Evolutionary conservation across 2,329 filamentous ascomycete species (phyloP).

Genomic region (Aspergillus quadricinctus): DNA sequence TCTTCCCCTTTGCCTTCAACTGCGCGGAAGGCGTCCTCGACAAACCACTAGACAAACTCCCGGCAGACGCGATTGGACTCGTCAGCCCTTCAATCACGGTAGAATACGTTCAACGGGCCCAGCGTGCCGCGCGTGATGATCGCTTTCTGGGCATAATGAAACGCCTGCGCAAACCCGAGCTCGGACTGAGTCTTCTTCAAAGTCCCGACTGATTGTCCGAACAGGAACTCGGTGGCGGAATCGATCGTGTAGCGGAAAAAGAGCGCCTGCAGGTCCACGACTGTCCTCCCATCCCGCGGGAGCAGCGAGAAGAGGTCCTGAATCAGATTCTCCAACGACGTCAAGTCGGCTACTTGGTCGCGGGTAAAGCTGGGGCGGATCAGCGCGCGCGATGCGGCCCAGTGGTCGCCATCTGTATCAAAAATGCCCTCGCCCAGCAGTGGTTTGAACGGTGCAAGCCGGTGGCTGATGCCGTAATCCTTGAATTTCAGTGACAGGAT

Average conservation of each 20-base stretch:
- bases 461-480: constrained; percentile 45
- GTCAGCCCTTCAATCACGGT: constrained; percentile 10
- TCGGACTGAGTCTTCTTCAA: constrained; percentile 22
- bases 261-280: constrained; percentile 56
- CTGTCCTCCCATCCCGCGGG: constrained; percentile 42
- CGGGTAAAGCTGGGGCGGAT: constrained; percentile 1
- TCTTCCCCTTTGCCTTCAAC: constrained; percentile 7
- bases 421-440: constrained; percentile 22
- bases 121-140: constrained; percentile 27
- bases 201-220: constrained; percentile 54
- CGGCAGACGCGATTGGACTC: constrained; percentile 10
- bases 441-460: constrained; percentile 10
- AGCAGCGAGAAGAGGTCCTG: constrained; percentile 6
- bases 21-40: constrained; percentile 14
- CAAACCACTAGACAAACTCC: constrained; percentile 6
- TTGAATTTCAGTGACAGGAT: constrained; percentile 50
- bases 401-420: constrained; percentile 10
- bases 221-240: constrained; percentile 63
- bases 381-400: constrained; percentile 10
- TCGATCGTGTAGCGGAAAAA: constrained; percentile 66
- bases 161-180: constrained; percentile 32
- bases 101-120: constrained; percentile 21
- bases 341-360: not conserved
- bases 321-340: not conserved
- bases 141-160: constrained; percentile 25